Base-by-base conservation (phyloP, 169 alveolate genomes). In the Plasmodium malariae region DNA sequence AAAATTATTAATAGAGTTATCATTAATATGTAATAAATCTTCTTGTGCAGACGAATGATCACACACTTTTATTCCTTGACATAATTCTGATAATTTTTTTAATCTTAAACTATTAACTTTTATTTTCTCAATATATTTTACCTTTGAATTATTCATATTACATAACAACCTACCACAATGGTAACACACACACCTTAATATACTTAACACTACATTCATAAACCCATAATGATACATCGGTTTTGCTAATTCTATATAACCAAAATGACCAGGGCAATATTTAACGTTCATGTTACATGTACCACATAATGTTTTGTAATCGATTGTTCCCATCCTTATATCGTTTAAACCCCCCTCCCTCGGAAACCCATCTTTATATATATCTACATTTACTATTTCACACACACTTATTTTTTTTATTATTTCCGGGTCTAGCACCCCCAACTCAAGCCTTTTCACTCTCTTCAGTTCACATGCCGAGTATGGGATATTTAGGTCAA, bases 181-280 rank as follows among this genome's bases (percentile, higher is more conserved):
- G 92, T 93, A 97, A 87, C 99, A 99, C 37, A 98, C 98, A 89
- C 99, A 98, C 49, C 99, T 97, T 71, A 99, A 95, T 6, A 98
- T 96, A 92, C 97, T 97, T 62, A 96, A 88, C 6, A 98, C 97
- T 14, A 98, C 96, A 48, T 91, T 95, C 43, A 99, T 87, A 92
- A 97, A 98, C 9, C 99, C 98, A 26, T 96, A 96, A 87, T 98
- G 99, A 91, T 95, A 99, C 94, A 98, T 98, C 6, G 99, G 99
- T 78, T 94, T 97, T 11, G 98, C 99, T 19, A 99, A 94, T 55
- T 96, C 97, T 60, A 99, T 97, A 93, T 98, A 99, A 26, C 99
- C 99, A 92, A 99, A 98, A 88, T 99, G 99, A 17, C 99, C 99
- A 3, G 99, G 99, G 88, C 99, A 99, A 70, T 98, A 97, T 87